phyloP scores from a whole-genome alignment of 2,329 filamentous ascomycete species.

The Setomelanomma holmii region DNA sequence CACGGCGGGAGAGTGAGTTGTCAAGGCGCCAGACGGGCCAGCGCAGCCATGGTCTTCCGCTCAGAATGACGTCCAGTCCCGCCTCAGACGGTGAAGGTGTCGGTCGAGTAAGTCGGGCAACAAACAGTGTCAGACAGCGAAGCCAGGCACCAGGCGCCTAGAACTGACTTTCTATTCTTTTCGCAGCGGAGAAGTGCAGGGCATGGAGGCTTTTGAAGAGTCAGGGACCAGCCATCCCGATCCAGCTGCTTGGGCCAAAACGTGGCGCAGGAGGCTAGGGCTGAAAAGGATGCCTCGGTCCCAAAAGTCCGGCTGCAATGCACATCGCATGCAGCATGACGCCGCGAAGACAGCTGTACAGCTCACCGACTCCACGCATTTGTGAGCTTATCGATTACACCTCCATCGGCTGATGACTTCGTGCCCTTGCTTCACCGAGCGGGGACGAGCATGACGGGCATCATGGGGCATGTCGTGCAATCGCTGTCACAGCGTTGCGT shows the following conservation, averaged over 20 bases:
- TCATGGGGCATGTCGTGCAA: slow-evolving; percentile 11
- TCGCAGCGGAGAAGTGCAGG: slow-evolving; percentile 9
- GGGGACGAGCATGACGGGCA: slow-evolving; percentile 3
- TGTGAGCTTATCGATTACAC: slow-evolving; percentile 15
- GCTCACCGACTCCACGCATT: slow-evolving; percentile 29
- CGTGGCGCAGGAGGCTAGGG: slow-evolving; percentile 27
- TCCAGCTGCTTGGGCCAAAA: slow-evolving; percentile 33
- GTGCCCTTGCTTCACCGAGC: background rate
- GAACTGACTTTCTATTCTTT: slow-evolving; percentile 1
- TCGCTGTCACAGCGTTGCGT: slow-evolving; percentile 26
- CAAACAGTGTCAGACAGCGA: background rate
- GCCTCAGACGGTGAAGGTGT: slow-evolving; percentile 3
- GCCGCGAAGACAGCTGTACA: slow-evolving; percentile 35
- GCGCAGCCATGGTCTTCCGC: slow-evolving; percentile 21
- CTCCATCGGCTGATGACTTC: slow-evolving; percentile 10
- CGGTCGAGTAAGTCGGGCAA: slow-evolving; percentile 1
- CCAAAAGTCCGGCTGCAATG: slow-evolving; percentile 25
- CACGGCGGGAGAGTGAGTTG: slow-evolving; percentile 31
- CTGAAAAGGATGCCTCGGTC: slow-evolving; percentile 31
- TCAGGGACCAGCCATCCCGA: slow-evolving; percentile 35
- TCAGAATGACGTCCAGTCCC: slow-evolving; percentile 10
- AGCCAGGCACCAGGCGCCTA: slow-evolving; percentile 9
- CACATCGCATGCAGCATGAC: slow-evolving; percentile 39
- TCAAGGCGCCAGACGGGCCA: slow-evolving; percentile 29
- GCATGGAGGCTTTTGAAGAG: slow-evolving; percentile 26